Percentiles rank a stretch among this genome's conserved stretches.
These are phyloP conservation scores for Cucumis hystrix DNA, from an alignment of 306 rosid species.

Conservation along the genomic window DNA sequence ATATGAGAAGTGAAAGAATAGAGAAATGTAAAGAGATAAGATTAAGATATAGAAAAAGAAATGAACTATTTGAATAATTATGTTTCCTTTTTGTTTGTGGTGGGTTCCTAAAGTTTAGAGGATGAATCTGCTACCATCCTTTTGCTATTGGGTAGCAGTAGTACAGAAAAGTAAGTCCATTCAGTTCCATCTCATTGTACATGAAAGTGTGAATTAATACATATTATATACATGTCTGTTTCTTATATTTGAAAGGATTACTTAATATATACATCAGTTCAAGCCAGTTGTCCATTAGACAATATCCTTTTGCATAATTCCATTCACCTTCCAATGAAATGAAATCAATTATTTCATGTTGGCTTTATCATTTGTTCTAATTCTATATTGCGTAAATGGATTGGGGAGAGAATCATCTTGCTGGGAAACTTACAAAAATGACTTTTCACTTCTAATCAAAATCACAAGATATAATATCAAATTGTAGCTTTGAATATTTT, in stretches of 20 bases:
- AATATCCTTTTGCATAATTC: neutral
- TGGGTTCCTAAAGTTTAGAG: neutral
- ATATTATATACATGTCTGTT: neutral
- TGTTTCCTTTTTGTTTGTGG: neutral
- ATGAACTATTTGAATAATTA: neutral
- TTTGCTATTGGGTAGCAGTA: neutral
- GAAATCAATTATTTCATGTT: neutral
- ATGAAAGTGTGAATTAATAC: neutral
- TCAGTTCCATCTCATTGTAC: neutral
- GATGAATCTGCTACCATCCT: conserved; percentile 7
- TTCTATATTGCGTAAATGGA: too few relatives aligned
- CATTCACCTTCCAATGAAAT: neutral
- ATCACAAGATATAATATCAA: neutral
- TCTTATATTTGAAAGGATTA: neutral
- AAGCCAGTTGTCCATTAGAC: neutral
- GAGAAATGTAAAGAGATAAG: neutral
- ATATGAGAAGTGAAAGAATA: neutral
- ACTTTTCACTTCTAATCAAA: neutral
- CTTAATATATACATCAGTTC: neutral
- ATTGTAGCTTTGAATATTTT: neutral
- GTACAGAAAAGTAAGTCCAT: neutral
- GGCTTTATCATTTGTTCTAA: neutral
- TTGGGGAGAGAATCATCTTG: neutral
- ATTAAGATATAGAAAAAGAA: neutral
- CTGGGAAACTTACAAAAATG: neutral